These are phyloP conservation scores for Coemansia sp. DNA, from an alignment of 192 early-diverging fungal species.

Conservation along the genomic window DNA sequence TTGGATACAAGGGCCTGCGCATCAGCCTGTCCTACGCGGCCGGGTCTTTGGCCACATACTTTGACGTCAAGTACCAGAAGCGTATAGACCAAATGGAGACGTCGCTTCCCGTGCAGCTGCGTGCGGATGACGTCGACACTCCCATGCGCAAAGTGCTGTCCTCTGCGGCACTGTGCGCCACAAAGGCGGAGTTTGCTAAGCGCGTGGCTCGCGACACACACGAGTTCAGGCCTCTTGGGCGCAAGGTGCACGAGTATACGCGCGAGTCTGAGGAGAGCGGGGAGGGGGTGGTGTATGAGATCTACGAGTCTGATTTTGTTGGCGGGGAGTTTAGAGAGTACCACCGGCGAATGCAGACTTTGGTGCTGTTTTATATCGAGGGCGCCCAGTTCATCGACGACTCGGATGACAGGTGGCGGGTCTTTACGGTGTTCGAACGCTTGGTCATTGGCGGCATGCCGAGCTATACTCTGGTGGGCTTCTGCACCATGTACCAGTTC, in stretches of 20 bases:
- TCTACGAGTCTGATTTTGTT: constrained; percentile 71
- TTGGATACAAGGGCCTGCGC: constrained; percentile 84
- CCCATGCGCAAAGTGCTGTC: constrained; percentile 65
- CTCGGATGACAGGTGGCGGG: constrained; percentile 82
- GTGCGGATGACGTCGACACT: constrained; percentile 67
- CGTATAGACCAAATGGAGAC: constrained; percentile 61
- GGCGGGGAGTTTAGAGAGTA: constrained; percentile 71
- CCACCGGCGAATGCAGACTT: constrained; percentile 77
- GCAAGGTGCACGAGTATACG: constrained; percentile 74
- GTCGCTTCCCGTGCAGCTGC: constrained; percentile 30
- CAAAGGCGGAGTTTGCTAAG: constrained; percentile 66
- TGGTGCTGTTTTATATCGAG: constrained; percentile 87
- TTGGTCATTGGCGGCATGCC: constrained; percentile 46
- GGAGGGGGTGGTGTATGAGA: constrained; percentile 56
- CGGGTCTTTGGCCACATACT: constrained; percentile 74
- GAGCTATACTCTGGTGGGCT: constrained; percentile 80
- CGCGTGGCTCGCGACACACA: constrained; percentile 63
- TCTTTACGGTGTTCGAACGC: constrained; percentile 66
- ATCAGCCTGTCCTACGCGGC: constrained; percentile 78
- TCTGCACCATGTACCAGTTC: constrained; percentile 83
- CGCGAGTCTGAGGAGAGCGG: constrained; percentile 26
- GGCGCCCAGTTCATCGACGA: constrained; percentile 86
- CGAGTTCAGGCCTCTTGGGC: constrained; percentile 76
- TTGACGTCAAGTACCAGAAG: constrained; percentile 67
- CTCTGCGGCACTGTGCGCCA: constrained; percentile 57